A percentile compares a stretch with the other conserved stretches of the same genome.
Evolutionary conservation across 257 asterid genomes (phyloP).

Genomic region (Nicotiana benthamiana): DNA sequence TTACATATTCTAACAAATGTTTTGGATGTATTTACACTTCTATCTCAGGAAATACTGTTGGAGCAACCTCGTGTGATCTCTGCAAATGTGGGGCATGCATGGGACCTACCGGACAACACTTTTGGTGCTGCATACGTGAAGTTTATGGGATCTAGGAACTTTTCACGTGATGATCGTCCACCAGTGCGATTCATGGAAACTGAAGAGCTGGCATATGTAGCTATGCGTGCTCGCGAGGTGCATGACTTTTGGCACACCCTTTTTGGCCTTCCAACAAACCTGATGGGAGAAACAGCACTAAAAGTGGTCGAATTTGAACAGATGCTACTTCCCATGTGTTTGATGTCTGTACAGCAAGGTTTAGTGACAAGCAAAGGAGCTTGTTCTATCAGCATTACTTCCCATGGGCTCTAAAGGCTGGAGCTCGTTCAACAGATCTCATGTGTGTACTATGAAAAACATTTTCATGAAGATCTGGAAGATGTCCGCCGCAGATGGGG

Average conservation of each 20-base stretch:
- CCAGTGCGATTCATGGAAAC: constrained; percentile 97
- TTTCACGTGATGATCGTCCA: constrained; percentile 93
- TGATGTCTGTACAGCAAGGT: constrained; percentile 76
- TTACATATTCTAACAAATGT: too few species aligned
- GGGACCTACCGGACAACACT: constrained; percentile 89
- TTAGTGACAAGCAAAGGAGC: constrained; percentile 60
- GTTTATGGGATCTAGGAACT: constrained; percentile 91
- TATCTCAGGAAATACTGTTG: constrained; percentile 47
- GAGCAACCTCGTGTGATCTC: constrained; percentile 93
- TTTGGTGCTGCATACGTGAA: constrained; percentile 94
- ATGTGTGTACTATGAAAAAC: constrained; percentile 90
- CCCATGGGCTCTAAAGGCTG: constrained; percentile 91
- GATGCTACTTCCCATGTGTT: constrained; percentile 93
- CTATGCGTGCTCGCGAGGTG: constrained; percentile 95
- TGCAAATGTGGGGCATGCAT: constrained; percentile 71
- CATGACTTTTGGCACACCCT: constrained; percentile 97
- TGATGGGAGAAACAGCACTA: constrained; percentile 84
- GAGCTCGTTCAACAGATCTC: constrained; percentile 61
- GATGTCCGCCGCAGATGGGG: constrained; percentile 78
- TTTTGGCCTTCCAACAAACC: constrained; percentile 80
- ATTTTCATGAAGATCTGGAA: constrained; percentile 80
- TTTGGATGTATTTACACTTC: background rate
- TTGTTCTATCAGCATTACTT: constrained; percentile 85
- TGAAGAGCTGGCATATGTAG: constrained; percentile 82
- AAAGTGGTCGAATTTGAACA: constrained; percentile 94